These are phyloP conservation scores for Verticillium albo-atrum DNA, from an alignment of 2,329 filamentous ascomycete genomes.

Conservation along the genomic window DNA sequence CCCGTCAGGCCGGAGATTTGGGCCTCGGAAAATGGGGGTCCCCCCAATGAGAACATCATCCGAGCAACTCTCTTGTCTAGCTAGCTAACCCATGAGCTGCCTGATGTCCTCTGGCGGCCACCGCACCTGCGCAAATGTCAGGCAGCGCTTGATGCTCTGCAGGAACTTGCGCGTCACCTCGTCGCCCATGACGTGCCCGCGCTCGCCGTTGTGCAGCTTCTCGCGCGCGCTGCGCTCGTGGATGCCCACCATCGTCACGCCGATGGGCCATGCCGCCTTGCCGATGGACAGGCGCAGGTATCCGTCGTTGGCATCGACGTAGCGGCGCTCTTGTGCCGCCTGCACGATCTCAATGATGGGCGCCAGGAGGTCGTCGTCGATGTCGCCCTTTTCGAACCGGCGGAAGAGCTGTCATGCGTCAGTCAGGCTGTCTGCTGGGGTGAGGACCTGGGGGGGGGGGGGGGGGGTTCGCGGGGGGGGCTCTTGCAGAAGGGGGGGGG, in stretches of 20 bases:
- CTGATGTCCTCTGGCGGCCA: constrained; percentile 92
- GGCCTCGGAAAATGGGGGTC: too few relatives aligned
- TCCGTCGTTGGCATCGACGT: constrained; percentile 94
- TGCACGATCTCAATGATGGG: constrained; percentile 89
- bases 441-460: neutral
- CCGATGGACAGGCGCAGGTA: constrained; percentile 91
- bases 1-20: neutral
- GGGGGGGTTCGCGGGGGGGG: too few relatives aligned
- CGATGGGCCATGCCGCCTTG: constrained; percentile 97
- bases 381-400: constrained; percentile 75
- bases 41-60: too few relatives aligned
- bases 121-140: constrained; percentile 93
- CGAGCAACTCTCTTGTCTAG: too few relatives aligned
- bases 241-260: constrained; percentile 99
- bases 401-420: constrained; percentile 61
- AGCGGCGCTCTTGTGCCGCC: constrained; percentile 82
- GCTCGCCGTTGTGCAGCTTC: constrained; percentile 83
- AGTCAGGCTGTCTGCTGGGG: neutral
- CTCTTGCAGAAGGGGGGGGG: too few relatives aligned
- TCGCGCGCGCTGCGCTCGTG: constrained; percentile 94
- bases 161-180: constrained; percentile 93
- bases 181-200: constrained; percentile 95
- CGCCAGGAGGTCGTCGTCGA: constrained; percentile 74
- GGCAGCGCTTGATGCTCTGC: constrained; percentile 94
- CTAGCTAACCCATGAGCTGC: constrained; percentile 82